These are phyloP conservation scores for Termitomyces sp. DNA, from an alignment of 768 basidiomycete species.

Conservation along the genomic window DNA sequence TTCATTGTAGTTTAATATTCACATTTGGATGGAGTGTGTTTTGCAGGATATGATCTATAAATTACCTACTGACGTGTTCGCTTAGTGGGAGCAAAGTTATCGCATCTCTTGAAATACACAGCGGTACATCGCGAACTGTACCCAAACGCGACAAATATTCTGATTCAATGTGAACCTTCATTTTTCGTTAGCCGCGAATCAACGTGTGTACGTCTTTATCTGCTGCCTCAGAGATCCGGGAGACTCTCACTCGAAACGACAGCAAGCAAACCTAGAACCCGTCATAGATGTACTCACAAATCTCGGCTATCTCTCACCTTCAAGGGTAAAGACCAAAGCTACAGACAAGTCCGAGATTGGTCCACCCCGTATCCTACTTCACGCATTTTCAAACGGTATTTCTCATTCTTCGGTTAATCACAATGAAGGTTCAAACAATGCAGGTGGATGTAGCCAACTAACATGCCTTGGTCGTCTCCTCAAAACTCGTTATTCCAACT, in stretches of 20 bases:
- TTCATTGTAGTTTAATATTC: conserved; percentile 28
- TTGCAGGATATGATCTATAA: not conserved
- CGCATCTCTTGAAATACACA: conserved; percentile 42
- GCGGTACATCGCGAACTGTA: conserved; percentile 33
- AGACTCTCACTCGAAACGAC: not conserved
- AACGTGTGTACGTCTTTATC: conserved; percentile 22
- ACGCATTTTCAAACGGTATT: conserved; percentile 44
- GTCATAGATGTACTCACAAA: not conserved
- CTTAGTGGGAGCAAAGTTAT: conserved; percentile 38
- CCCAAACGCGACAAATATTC: conserved; percentile 34
- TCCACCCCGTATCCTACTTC: conserved; percentile 34
- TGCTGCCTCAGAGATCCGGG: not conserved
- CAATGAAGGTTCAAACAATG: not conserved
- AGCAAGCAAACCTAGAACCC: conserved; percentile 23
- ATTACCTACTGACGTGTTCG: conserved; percentile 7
- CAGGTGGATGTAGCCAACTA: conserved; percentile 37
- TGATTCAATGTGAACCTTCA: conserved; percentile 29
- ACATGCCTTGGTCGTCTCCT: conserved; percentile 28
- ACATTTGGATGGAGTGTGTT: conserved; percentile 43
- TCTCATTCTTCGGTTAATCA: not conserved
- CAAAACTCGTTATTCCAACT: conserved; percentile 10
- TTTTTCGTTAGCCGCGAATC: conserved; percentile 29
- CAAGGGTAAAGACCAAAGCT: not conserved
- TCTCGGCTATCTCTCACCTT: not conserved
- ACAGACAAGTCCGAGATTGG: not conserved